Base-by-base conservation (phyloP, 345 rosid genomes). In the Mercurialis annua region DNA sequence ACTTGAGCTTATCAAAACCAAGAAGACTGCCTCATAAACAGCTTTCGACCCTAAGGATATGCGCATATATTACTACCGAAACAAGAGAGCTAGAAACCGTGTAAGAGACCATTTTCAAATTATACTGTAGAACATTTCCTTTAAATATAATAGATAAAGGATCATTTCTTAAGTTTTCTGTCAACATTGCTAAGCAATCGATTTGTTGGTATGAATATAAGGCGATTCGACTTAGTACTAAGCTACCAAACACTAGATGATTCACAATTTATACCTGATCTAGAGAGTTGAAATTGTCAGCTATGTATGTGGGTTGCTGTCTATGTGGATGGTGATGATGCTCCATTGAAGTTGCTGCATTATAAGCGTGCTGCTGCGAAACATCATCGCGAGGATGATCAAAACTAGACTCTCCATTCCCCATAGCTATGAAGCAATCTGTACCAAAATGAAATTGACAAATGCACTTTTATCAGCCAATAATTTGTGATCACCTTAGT, bases 231-330 rank as follows among this genome's bases (percentile, higher is more conserved):
- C n/a, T n/a, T n/a, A n/a, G n/a, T n/a, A 14, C 4, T 14, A 8
- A 27, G 34, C 26, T 44, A n/a, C n/a, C n/a, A n/a, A n/a, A n/a
- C 36, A 62, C 7, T 24, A 29, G n/a, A 31, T 12, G 53, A 60
- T 5, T 7, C 29, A 64, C 10, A 26, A 62, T 66, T 1, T 14
- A 23, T 58, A 93, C 98, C 98, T 93, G 84, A 71, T 88, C 92
- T 78, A 90, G 61, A 29, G 83, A 85, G 71, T 58, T 80, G 81
- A 86, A 90, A 72, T 85, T 83, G 69, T 90, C 97, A 50, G 83
- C 78, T 67, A 90, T 86, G 64, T 11, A 69, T 3, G 75, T 58
- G 48, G 85, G 76, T n/a, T 71, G 77, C 70, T 46, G 73, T 30
- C 67, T 72, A 27, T n/a, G n/a, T n/a, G 46, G 56, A 54, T 33